Base-by-base conservation (phyloP, 331 rosid species). In the Malus hybrid region DNA sequence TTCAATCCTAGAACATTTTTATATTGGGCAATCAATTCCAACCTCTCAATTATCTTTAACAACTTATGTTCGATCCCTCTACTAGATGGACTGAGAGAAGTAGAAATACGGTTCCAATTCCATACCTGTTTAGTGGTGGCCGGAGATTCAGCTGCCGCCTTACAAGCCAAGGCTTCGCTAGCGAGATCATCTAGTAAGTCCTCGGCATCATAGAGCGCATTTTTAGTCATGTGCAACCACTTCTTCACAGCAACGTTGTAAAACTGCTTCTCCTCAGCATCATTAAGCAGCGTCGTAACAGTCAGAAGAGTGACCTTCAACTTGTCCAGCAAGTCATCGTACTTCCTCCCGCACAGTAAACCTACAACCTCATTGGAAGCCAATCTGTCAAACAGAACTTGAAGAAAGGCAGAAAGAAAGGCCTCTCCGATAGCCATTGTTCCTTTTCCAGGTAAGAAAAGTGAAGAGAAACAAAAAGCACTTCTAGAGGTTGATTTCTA, bases 191-290 rank as follows among this genome's bases (percentile, higher is more conserved):
- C 83, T 39, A 82, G 76, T 16, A 82, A 18, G 65, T 82, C 85
- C 77, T 78, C 85, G 8, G 82, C 79, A 69, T 77, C 82, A 70
- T 77, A 77, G 31, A 78, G 61, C 22, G 74, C 80, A 63, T 74
- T 77, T 75, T 78, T 77, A 57, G 82, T 78, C 85, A 78, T 74
- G 54, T 77, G 85, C 10, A 82, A 77, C 85, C 85, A 82, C 70
- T 74, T 77, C 60, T 52, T 52, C 74, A 82, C 85, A 6, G 80
- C 72, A 39, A 72, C 55, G 63, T 78, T 74, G 67, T 78, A 54
- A 33, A 82, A 82, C 69, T 78, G 85, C 80, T 82, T 82, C 77
- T 82, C 83, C 77, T 82, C 85, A 0, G 85, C 85, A 46, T 82
- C 82, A 32, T 46, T 56, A 46, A 82, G 82, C 82, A 78, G 59